phyloP scores from a whole-genome alignment of 192 early-diverging fungal species.

The Gamsiella multidivaricata region DNA sequence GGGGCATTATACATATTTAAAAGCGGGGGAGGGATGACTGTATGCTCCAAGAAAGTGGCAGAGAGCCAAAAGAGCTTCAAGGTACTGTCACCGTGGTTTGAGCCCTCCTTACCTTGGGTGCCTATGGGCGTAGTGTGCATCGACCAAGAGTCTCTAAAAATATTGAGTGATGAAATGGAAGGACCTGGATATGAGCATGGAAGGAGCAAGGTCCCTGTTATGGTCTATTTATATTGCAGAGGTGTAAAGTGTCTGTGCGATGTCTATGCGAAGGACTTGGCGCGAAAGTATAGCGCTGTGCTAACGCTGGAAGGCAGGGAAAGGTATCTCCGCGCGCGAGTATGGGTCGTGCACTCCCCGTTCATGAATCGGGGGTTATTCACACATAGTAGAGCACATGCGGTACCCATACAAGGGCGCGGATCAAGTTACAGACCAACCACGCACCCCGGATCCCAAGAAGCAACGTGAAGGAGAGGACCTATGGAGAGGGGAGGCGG shows the following conservation, averaged over 20 bases:
- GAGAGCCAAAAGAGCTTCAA: not conserved
- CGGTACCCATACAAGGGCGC: too few relatives aligned
- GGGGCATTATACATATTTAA: constrained; percentile 11
- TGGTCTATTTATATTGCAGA: constrained; percentile 11
- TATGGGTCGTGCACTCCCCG: too few relatives aligned
- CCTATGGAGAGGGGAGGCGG: constrained; percentile 16
- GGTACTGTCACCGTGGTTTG: constrained; percentile 3
- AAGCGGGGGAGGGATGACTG: constrained; percentile 6
- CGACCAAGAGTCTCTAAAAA: constrained; percentile 10
- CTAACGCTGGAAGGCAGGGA: too few relatives aligned
- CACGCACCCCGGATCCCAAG: constrained; percentile 5
- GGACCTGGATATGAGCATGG: constrained; percentile 11
- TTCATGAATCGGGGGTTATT: too few relatives aligned
- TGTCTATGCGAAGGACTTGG: too few relatives aligned
- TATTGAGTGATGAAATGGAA: constrained; percentile 5
- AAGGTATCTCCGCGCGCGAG: too few relatives aligned
- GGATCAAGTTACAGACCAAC: constrained; percentile 32
- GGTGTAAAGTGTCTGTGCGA: constrained; percentile 9
- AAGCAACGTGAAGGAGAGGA: constrained; percentile 5
- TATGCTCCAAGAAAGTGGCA: not conserved
- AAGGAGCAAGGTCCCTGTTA: not conserved
- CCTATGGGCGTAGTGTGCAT: not conserved
- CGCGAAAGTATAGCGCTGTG: too few relatives aligned
- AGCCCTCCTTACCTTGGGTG: constrained; percentile 34
- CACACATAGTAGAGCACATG: too few relatives aligned